Percentiles rank a stretch among this genome's conserved stretches.
phyloP scores from a whole-genome alignment of 116 monocot species.

The Posidonia oceanica region DNA sequence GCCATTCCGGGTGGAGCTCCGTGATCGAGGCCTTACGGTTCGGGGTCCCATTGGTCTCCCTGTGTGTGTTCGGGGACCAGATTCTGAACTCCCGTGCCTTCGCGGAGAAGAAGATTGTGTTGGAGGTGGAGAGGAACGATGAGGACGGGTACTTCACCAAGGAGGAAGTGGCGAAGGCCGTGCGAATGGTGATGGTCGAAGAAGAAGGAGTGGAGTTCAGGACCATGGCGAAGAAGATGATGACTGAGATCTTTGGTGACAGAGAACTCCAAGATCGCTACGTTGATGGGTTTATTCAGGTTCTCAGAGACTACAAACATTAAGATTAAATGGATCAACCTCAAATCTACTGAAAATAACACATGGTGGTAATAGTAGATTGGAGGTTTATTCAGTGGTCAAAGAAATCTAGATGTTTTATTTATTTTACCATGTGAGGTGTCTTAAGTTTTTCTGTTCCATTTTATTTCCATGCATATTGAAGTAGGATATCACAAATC shows the following conservation, averaged over 20 bases:
- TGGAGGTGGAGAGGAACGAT: not conserved
- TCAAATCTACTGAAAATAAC: too few species aligned
- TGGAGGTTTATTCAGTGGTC: too few species aligned
- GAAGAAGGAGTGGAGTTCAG: not conserved
- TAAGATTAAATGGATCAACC: not conserved
- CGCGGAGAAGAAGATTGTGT: slow-evolving; percentile 3
- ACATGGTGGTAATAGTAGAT: too few species aligned
- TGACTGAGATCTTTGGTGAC: not conserved
- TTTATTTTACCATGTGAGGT: too few species aligned
- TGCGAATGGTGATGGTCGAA: not conserved
- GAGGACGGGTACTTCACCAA: not conserved
- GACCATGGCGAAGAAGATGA: not conserved
- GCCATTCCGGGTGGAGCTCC: slow-evolving; percentile 30
- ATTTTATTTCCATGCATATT: too few species aligned
- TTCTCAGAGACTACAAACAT: not conserved
- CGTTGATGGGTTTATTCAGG: not conserved
- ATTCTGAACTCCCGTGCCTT: slow-evolving; percentile 14
- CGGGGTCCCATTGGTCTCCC: slow-evolving; percentile 2
- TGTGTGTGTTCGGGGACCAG: slow-evolving; percentile 35
- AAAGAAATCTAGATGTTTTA: too few species aligned
- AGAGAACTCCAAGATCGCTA: slow-evolving; percentile 1
- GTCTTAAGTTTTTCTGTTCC: too few species aligned
- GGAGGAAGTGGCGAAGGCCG: not conserved
- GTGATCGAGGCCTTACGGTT: slow-evolving; percentile 28
- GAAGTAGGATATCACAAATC: too few species aligned